Evolutionary conservation across 2,329 filamentous ascomycete species (phyloP).

Genomic region (Cytospora piceicola): DNA sequence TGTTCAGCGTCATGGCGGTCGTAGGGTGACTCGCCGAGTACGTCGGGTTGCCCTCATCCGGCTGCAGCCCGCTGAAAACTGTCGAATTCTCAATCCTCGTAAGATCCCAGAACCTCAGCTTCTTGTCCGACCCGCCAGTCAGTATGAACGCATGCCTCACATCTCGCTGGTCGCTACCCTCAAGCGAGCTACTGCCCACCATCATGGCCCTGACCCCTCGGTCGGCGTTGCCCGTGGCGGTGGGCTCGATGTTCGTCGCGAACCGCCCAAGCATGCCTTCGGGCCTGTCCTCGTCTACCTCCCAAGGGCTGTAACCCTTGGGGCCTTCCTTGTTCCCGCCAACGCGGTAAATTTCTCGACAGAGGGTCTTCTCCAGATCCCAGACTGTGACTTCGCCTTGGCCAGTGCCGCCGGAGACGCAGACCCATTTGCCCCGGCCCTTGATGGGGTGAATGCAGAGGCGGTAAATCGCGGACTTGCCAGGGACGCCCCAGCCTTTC

Average conservation of each 20-base stretch:
- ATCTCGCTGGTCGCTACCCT: slow-evolving; percentile 65
- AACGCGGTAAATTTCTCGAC: slow-evolving; percentile 84
- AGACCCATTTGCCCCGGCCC: slow-evolving; percentile 81
- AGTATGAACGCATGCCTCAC: slow-evolving; percentile 82
- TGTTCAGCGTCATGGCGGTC: slow-evolving; percentile 66
- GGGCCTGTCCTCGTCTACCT: slow-evolving; percentile 85
- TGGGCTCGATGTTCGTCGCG: slow-evolving; percentile 71
- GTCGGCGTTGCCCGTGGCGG: slow-evolving; percentile 58
- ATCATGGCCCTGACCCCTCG: slow-evolving; percentile 76
- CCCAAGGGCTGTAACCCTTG: slow-evolving; percentile 79
- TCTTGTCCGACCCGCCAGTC: slow-evolving; percentile 86
- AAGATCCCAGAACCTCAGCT: slow-evolving; percentile 92
- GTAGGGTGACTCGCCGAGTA: slow-evolving; percentile 70
- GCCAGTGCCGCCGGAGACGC: slow-evolving; percentile 84
- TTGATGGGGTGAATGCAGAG: slow-evolving; percentile 78
- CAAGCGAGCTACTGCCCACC: slow-evolving; percentile 70
- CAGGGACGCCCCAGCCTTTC: slow-evolving; percentile 85
- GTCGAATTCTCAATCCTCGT: slow-evolving; percentile 75
- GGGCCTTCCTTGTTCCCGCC: slow-evolving; percentile 62
- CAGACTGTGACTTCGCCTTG: slow-evolving; percentile 91
- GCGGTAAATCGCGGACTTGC: slow-evolving; percentile 78
- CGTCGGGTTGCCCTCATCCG: slow-evolving; percentile 72
- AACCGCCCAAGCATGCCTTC: slow-evolving; percentile 88
- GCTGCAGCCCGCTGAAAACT: slow-evolving; percentile 77
- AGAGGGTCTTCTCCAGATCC: slow-evolving; percentile 90